Percentiles rank a stretch among this genome's conserved stretches.
phyloP scores from a whole-genome alignment of 352 stramenopile genomes.

The Phytophthora sp. region DNA sequence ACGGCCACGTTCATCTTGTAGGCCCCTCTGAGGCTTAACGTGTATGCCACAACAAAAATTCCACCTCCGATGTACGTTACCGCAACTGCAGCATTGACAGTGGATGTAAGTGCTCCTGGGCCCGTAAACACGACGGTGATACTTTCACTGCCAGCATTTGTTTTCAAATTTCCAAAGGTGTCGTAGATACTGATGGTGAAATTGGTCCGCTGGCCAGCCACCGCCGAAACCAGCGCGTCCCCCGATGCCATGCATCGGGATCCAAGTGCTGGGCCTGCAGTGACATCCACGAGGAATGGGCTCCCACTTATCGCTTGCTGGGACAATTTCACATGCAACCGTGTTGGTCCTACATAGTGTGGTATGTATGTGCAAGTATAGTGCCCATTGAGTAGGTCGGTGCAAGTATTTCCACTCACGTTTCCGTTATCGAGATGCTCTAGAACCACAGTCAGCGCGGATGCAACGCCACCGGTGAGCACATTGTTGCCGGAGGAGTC shows the following conservation, averaged over 20 bases:
- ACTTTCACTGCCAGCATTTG: conserved; percentile 56
- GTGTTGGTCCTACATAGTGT: conserved; percentile 46
- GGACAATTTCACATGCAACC: conserved; percentile 37
- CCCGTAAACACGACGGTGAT: conserved; percentile 47
- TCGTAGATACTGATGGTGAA: conserved; percentile 68
- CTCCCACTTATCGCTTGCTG: conserved; percentile 43
- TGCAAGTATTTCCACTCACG: conserved; percentile 47
- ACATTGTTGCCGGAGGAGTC: conserved; percentile 67
- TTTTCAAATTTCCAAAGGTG: conserved; percentile 64
- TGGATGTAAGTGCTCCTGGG: conserved; percentile 26
- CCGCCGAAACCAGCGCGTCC: conserved; percentile 50
- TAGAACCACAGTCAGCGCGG: conserved; percentile 43
- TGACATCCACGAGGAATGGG: conserved; percentile 57
- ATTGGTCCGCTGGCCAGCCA: conserved; percentile 51
- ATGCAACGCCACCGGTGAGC: conserved; percentile 37
- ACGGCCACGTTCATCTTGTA: conserved; percentile 59
- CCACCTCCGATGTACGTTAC: conserved; percentile 41
- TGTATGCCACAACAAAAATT: conserved; percentile 52
- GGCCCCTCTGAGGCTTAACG: conserved; percentile 40
- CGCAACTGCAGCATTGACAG: conserved; percentile 28
- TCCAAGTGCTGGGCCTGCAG: conserved; percentile 55
- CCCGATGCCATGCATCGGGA: conserved; percentile 49
- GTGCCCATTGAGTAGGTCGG: conserved; percentile 55
- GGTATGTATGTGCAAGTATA: conserved; percentile 73
- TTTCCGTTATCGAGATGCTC: conserved; percentile 41